A percentile compares a stretch with the other conserved stretches of the same genome.
phyloP scores from a whole-genome alignment of 495 filamentous ascomycete genomes.

The Trichocladium antarcticum region DNA sequence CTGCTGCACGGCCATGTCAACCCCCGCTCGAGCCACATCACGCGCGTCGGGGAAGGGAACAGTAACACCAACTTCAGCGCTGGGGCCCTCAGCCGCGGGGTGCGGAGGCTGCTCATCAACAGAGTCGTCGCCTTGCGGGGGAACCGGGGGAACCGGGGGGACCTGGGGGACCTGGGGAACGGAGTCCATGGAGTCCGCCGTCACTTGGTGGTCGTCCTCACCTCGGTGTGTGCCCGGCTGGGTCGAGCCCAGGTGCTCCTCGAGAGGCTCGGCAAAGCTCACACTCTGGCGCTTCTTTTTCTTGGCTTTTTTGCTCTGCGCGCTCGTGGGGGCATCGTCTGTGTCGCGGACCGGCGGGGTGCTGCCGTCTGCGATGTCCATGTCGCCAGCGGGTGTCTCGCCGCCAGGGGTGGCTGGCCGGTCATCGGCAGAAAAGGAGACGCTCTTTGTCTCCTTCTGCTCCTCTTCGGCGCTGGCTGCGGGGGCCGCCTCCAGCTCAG shows the following conservation, averaged over 20 bases:
- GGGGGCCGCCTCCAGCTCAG: neutral
- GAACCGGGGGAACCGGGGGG: constrained; percentile 5
- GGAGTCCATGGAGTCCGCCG: constrained; percentile 13
- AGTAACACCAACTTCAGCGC: constrained; percentile 13
- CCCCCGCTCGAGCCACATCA: constrained; percentile 6
- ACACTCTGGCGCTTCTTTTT: constrained; percentile 34
- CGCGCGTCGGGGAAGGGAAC: constrained; percentile 9
- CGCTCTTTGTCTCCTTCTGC: neutral
- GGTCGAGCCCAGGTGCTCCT: constrained; percentile 13
- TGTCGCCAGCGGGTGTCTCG: neutral
- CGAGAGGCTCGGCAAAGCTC: constrained; percentile 19
- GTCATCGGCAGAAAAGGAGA: neutral
- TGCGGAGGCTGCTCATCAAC: constrained; percentile 4
- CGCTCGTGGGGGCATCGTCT: neutral
- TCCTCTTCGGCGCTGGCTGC: neutral
- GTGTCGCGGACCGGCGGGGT: neutral
- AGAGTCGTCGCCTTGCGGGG: constrained; percentile 3
- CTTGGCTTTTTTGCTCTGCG: constrained; percentile 15
- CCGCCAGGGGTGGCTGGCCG: neutral
- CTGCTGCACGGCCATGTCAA: constrained; percentile 12
- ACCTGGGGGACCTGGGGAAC: constrained; percentile 8
- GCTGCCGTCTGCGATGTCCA: neutral
- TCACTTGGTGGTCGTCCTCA: constrained; percentile 15
- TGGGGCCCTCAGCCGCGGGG: constrained; percentile 1
- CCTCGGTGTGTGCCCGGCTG: constrained; percentile 10